These are phyloP conservation scores for Dorcoceras hygrometricum DNA, from an alignment of 257 asterid genomes.

Conservation along the genomic window DNA sequence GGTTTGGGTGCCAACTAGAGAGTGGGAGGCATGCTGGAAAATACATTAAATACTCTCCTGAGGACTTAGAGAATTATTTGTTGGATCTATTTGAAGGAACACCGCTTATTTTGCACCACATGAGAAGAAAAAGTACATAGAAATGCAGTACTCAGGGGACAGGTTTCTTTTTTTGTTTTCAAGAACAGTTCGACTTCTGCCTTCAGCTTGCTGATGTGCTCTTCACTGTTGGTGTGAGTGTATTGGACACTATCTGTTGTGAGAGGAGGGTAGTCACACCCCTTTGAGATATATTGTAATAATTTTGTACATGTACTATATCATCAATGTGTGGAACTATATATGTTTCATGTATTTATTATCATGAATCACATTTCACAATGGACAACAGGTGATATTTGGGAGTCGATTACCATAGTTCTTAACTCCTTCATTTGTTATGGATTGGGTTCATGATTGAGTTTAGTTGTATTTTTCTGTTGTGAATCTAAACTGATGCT, in stretches of 20 bases:
- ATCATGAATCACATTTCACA: constrained; percentile 28
- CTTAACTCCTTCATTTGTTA: constrained; percentile 2
- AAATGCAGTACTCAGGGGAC: constrained; percentile 30
- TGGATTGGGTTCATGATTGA: background rate
- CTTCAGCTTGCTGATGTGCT: constrained; percentile 32
- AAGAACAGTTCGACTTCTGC: constrained; percentile 31
- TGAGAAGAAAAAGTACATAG: constrained; percentile 83
- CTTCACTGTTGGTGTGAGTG: constrained; percentile 37
- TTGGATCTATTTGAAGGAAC: constrained; percentile 92
- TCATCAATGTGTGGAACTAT: constrained; percentile 30
- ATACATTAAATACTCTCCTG: constrained; percentile 76
- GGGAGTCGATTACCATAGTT: constrained; percentile 6
- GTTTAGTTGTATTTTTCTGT: background rate
- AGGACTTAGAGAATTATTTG: constrained; percentile 79
- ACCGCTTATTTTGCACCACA: constrained; percentile 76
- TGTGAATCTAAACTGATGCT: background rate
- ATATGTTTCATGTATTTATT: constrained; percentile 31
- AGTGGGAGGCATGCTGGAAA: constrained; percentile 83
- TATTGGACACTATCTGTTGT: constrained; percentile 27
- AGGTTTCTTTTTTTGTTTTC: constrained; percentile 44
- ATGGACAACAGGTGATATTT: constrained; percentile 23
- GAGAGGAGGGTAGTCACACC: constrained; percentile 35
- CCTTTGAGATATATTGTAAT: constrained; percentile 38
- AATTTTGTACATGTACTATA: constrained; percentile 47
- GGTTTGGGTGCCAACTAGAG: constrained; percentile 82